Percentiles rank a stretch among this genome's conserved stretches.
Evolutionary conservation across 768 basidiomycete genomes (phyloP).

Genomic region (Leucocoprinus leucothites): DNA sequence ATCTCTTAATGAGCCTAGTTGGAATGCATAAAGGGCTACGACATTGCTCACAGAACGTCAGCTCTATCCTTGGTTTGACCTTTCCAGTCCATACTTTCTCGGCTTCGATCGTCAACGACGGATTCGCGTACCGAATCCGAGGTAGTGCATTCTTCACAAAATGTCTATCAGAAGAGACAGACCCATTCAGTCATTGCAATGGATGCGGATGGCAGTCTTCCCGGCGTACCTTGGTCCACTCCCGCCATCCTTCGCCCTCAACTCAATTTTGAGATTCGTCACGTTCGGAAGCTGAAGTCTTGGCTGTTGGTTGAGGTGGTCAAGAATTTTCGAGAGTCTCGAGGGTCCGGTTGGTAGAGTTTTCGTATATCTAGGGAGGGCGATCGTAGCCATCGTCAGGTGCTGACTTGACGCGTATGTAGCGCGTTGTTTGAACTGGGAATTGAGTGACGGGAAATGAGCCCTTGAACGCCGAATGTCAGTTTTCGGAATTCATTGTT

Average conservation of each 20-base stretch:
- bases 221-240: slow-evolving; percentile 68
- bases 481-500: slow-evolving; percentile 2
- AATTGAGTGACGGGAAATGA: background rate
- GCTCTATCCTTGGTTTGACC: slow-evolving; percentile 55
- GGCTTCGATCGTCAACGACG: slow-evolving; percentile 57
- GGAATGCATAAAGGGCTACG: background rate
- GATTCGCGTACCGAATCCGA: slow-evolving; percentile 76
- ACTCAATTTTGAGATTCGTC: slow-evolving; percentile 50
- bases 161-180: slow-evolving; percentile 50
- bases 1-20: background rate
- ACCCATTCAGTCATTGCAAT: no score
- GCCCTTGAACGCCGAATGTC: background rate
- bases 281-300: slow-evolving; percentile 46
- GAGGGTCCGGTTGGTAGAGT: slow-evolving; percentile 17
- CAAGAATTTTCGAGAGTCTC: slow-evolving; percentile 50
- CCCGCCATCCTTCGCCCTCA: slow-evolving; percentile 64
- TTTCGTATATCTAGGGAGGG: slow-evolving; percentile 1
- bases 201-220: no score
- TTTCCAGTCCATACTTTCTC: slow-evolving; percentile 49
- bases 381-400: slow-evolving; percentile 9
- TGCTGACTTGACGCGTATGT: background rate
- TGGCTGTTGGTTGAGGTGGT: slow-evolving; percentile 48
- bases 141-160: slow-evolving; percentile 80
- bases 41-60: slow-evolving; percentile 59
- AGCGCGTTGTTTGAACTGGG: background rate